Base-by-base conservation (phyloP, 108 stramenopile genomes). In the Skeletonema menzelii region DNA sequence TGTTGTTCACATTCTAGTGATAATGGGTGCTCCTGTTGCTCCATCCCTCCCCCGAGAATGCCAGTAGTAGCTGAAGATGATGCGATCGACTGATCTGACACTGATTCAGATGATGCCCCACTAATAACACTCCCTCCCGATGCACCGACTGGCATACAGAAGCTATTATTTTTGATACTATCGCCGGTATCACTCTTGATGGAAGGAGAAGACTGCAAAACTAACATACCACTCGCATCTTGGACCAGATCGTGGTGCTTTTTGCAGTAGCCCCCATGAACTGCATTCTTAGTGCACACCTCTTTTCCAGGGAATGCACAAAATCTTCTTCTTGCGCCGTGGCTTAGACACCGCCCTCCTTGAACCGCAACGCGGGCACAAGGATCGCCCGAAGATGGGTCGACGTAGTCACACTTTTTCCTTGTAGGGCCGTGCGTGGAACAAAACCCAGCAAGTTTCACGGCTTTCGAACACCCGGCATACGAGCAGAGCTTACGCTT, bases 211-310 rank as follows among this genome's bases (percentile, higher is more conserved):
- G 49, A 49, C 10, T 49, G 49, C 19, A 49, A 49, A 5, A 22
- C 79, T 63, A 80, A 19, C 63, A 73, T 31, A 8, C 72, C 72
- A 34, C 63, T 58, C 17, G 72, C 72, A 15, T 80, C 82, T 66
- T 57, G 55, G 38, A 65, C 64, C 67, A 73, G n/a, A 62, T 82
- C 82, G 49, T 82, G 59, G 19, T 82, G 82, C 67, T 82, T 82
- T 73, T 82, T 82, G 57, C 82, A 82, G 72, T 79, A 79, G 12
- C 82, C 82, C 27, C 62, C 73, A 44, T 68, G 44, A n/a, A 82
- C 78, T n/a, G 77, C 77, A 11, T 82, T 78, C 77, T 82, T 82
- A 11, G 65, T 57, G 47, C 82, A 82, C 28, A 24, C 31, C 63
- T 49, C 44, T 11, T 62, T 67, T 2, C 61, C 65, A 35, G 72